A percentile compares a stretch with the other conserved stretches of the same genome.
These are phyloP conservation scores for Lumnitzera racemosa DNA, from an alignment of 345 rosid species.

Conservation along the genomic window DNA sequence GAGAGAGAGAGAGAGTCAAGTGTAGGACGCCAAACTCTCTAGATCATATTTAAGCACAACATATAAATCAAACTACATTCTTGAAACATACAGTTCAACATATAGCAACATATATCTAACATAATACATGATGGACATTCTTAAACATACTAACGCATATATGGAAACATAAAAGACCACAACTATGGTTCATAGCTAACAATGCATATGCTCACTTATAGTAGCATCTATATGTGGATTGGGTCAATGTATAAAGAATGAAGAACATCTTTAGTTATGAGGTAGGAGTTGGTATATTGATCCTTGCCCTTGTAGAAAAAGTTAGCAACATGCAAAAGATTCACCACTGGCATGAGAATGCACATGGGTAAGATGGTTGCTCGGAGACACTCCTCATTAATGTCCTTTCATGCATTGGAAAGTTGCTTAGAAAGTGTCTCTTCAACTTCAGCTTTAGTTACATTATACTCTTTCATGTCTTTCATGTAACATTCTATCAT, in stretches of 20 bases:
- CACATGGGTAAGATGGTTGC: slow-evolving; percentile 7
- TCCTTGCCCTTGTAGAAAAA: slow-evolving; percentile 20
- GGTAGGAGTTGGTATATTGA: slow-evolving; percentile 1
- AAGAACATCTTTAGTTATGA: not conserved
- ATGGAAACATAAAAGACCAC: too few relatives aligned
- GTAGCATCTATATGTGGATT: not conserved
- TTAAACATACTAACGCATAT: too few relatives aligned
- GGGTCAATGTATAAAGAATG: slow-evolving; percentile 8
- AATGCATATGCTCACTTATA: too few relatives aligned
- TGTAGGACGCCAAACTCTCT: too few relatives aligned
- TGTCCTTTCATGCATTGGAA: slow-evolving; percentile 14
- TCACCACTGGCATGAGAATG: slow-evolving; percentile 13
- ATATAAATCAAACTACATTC: too few relatives aligned
- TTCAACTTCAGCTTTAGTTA: slow-evolving; percentile 5
- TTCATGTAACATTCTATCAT: slow-evolving; percentile 11
- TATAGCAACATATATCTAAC: too few relatives aligned
- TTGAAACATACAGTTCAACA: too few relatives aligned
- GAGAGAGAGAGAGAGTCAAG: too few relatives aligned
- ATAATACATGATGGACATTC: too few relatives aligned
- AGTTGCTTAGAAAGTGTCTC: slow-evolving; percentile 5
- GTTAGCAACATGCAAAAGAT: slow-evolving; percentile 12
- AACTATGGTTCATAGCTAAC: too few relatives aligned
- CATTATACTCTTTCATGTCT: slow-evolving; percentile 4
- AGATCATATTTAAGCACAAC: too few relatives aligned
- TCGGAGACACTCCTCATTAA: slow-evolving; percentile 12